Evolutionary conservation across 1,139 yeast genomes (phyloP), one percentile per base, ranked within the genome.

Genomic region (Yamadazyma oceani): DNA sequence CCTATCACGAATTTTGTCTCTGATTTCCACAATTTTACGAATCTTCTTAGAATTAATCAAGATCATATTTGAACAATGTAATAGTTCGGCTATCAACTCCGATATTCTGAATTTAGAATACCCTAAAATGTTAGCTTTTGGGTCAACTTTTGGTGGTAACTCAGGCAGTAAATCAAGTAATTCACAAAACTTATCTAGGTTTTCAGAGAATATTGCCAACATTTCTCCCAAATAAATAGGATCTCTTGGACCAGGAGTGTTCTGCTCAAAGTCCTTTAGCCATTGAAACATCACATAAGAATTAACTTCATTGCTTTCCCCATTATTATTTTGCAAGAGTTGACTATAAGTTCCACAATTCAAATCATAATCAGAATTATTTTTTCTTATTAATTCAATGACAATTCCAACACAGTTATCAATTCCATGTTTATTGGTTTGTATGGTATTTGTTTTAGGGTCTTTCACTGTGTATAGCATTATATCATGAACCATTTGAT

Each of bases 61-160:
- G 19, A 70, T 67, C 78, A 72, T 72, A 50, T 72, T 72, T 13
- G 75, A 69, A 42, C 78, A 72, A 52, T 71, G 77, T 27, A 71
- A 57, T 21, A 71, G 51, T 41, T 71, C 77, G 3, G 77, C 77
- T 21, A 72, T 62, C 32, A 72, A 53, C 47, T 72, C 78, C 2
- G 73, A 57, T 7, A 71, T 50, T 40, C 70, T 68, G 49, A 71
- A 70, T 37, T 62, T 64, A 4, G 75, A 64, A 41, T 69, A 64
- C 1, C 78, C 78, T 26, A 72, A 51, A 3, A 57, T 50, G 6
- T 51, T 42, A 7, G 50, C 40, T 4, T 48, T 28, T 3, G 39
- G 38, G 9, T 50, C 48, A 7, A 50, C 45, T 30, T 53, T 46
- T 3, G 45, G 32, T 3, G 64, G 62, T 7, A 58, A 51, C n/a